Evolutionary conservation across 176 grass and related monocot species (phyloP).

Genomic region (Musa acuminata): DNA sequence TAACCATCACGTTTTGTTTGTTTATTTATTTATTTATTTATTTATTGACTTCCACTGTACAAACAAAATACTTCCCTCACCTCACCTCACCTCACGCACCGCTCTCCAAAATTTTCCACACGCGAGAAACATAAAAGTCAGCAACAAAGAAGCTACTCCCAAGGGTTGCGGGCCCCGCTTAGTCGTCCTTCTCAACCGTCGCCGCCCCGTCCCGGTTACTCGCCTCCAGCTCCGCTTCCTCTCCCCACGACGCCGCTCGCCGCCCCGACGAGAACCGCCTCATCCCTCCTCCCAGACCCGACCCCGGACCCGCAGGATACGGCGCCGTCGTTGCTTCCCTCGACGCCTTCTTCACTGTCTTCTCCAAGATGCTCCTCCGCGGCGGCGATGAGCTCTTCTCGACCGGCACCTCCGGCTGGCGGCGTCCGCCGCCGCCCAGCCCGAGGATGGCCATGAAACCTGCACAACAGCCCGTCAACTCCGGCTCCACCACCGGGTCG

Average conservation of each 20-base stretch:
- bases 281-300: constrained; percentile 42
- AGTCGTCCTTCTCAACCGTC: background rate
- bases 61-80: too few species aligned
- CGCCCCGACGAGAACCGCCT: constrained; percentile 52
- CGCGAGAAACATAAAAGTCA: too few species aligned
- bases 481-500: background rate
- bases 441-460: constrained; percentile 32
- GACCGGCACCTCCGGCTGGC: background rate
- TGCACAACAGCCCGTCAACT: constrained; percentile 30
- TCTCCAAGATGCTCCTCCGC: background rate
- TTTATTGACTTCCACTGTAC: too few species aligned
- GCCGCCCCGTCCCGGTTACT: background rate
- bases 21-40: too few species aligned
- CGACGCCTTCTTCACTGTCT: background rate
- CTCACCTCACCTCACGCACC: too few species aligned
- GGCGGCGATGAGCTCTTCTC: constrained; percentile 1
- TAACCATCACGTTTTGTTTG: too few species aligned
- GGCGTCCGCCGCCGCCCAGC: background rate
- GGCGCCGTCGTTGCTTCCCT: background rate
- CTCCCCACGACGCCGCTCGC: constrained; percentile 46
- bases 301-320: background rate
- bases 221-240: constrained; percentile 8
- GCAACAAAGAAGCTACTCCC: too few species aligned
- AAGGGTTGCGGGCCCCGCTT: background rate
- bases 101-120: background rate